These are phyloP conservation scores for Monosporascus sp. DNA, from an alignment of 2,329 filamentous ascomycete species.

Conservation along the genomic window DNA sequence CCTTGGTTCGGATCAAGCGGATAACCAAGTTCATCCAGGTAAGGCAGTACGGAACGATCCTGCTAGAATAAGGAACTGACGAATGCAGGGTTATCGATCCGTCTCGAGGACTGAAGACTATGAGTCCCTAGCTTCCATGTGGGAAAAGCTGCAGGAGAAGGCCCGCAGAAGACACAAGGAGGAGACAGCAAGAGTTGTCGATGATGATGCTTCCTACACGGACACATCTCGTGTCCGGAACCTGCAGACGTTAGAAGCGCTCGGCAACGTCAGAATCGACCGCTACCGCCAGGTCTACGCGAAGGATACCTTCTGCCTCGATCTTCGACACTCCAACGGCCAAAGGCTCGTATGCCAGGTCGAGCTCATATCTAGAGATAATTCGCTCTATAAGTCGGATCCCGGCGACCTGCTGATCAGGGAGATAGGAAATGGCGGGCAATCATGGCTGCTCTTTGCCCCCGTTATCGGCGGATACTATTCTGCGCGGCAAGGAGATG, in stretches of 20 bases:
- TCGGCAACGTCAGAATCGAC: conserved; percentile 68
- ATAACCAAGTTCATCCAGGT: conserved; percentile 79
- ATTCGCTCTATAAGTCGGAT: conserved; percentile 58
- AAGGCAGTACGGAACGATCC: conserved; percentile 11
- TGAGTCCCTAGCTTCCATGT: conserved; percentile 54
- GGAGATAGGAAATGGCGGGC: conserved; percentile 71
- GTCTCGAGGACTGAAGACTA: conserved; percentile 48
- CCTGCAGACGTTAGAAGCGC: conserved; percentile 66
- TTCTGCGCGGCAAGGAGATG: conserved; percentile 74
- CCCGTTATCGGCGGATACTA: conserved; percentile 69
- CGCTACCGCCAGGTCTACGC: conserved; percentile 77
- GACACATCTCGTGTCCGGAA: conserved; percentile 78
- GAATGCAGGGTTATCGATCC: conserved; percentile 51
- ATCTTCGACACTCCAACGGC: conserved; percentile 80
- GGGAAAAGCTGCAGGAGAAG: conserved; percentile 69
- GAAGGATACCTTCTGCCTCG: conserved; percentile 83
- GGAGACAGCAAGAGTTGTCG: conserved; percentile 68
- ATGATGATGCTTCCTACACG: conserved; percentile 80
- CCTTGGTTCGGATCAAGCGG: conserved; percentile 81
- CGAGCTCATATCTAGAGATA: conserved; percentile 82
- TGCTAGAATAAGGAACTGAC: conserved; percentile 25
- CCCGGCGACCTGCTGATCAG: conserved; percentile 86
- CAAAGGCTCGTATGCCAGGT: conserved; percentile 86
- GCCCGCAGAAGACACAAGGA: conserved; percentile 70
- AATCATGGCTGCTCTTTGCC: conserved; percentile 82